These are phyloP conservation scores for Saccharomycopsis sp. DNA, from an alignment of 805 yeast species.

Conservation along the genomic window DNA sequence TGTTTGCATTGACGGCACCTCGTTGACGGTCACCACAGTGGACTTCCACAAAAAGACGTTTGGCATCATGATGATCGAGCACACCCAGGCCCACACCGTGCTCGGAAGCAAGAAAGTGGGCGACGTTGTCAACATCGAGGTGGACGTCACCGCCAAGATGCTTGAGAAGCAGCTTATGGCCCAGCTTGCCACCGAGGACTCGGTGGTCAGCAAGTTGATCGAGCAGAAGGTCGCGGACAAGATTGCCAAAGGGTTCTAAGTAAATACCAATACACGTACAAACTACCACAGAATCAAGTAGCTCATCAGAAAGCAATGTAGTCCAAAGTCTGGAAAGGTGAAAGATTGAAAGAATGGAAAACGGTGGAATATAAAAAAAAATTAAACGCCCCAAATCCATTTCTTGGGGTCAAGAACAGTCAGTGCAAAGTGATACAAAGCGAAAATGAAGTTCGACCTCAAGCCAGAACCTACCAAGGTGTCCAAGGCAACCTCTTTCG, in stretches of 20 bases:
- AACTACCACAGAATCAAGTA: too few species aligned
- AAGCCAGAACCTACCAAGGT: not conserved
- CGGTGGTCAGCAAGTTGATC: constrained; percentile 43
- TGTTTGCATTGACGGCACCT: constrained; percentile 86
- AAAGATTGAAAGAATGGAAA: too few species aligned
- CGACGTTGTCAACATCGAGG: constrained; percentile 78
- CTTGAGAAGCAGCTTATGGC: constrained; percentile 75
- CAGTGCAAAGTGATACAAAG: too few species aligned
- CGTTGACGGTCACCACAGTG: constrained; percentile 78
- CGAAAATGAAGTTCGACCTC: too few species aligned
- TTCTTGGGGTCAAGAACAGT: too few species aligned
- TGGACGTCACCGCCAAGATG: constrained; percentile 87
- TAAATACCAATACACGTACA: too few species aligned
- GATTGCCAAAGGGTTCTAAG: constrained; percentile 23
- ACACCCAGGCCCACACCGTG: constrained; percentile 76
- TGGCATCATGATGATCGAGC: constrained; percentile 83
- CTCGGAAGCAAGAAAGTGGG: constrained; percentile 58
- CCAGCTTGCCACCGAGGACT: constrained; percentile 30
- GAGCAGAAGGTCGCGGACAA: constrained; percentile 38
- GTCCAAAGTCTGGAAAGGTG: too few species aligned
- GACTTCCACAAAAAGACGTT: constrained; percentile 50
- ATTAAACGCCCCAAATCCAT: too few species aligned
- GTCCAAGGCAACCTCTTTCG: constrained; percentile 37
- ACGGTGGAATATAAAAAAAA: too few species aligned
- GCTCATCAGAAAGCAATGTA: too few species aligned